These are phyloP conservation scores for Ophioceras dolichostomum DNA, from an alignment of 2,329 filamentous ascomycete species.

Conservation along the genomic window DNA sequence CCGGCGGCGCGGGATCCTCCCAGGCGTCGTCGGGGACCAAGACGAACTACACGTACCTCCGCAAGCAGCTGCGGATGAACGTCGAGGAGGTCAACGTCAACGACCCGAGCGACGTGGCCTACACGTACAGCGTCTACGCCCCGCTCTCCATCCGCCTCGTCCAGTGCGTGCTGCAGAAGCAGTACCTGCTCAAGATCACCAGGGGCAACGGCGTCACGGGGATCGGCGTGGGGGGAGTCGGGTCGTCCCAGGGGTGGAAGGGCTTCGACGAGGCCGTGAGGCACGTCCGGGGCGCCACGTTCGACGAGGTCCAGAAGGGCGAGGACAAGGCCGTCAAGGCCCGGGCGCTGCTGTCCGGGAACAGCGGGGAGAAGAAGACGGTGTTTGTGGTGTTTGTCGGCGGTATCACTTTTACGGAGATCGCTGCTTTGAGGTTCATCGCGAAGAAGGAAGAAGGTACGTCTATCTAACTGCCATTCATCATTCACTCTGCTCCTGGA, in stretches of 20 bases:
- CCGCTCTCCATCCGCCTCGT: conserved; percentile 84
- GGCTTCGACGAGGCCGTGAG: conserved; percentile 90
- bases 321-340: conserved; percentile 89
- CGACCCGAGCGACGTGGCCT: conserved; percentile 89
- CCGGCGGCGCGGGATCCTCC: conserved; percentile 33
- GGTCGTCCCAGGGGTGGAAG: conserved; percentile 69
- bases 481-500: too few species aligned
- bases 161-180: conserved; percentile 87
- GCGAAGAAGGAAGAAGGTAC: conserved; percentile 67
- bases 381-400: conserved; percentile 95
- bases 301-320: conserved; percentile 84
- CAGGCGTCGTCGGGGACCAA: conserved; percentile 46
- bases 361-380: conserved; percentile 64
- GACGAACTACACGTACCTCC: conserved; percentile 82
- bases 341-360: conserved; percentile 67
- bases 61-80: conserved; percentile 78
- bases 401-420: conserved; percentile 93
- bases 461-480: too few species aligned
- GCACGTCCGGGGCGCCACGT: conserved; percentile 75
- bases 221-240: conserved; percentile 17
- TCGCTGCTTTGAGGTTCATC: conserved; percentile 85
- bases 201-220: conserved; percentile 36
- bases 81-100: conserved; percentile 95
- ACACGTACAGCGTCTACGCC: conserved; percentile 95
- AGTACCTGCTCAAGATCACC: conserved; percentile 62